phyloP scores from a whole-genome alignment of 208 protist genomes.

The Acanthamoeba comandoni region DNA sequence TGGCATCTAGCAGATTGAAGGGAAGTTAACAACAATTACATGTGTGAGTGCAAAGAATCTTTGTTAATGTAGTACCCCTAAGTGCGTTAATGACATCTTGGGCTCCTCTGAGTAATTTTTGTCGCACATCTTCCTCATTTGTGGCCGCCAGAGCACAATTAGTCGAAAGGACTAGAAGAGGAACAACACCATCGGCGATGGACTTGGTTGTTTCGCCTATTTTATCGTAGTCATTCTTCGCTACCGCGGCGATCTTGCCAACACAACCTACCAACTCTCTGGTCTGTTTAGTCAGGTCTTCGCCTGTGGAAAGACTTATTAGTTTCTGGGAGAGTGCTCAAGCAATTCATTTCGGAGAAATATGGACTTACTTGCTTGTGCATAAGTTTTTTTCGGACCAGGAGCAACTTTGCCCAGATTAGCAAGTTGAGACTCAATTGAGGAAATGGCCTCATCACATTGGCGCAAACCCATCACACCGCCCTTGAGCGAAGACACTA shows the following conservation, averaged over 20 bases:
- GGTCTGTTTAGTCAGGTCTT: conserved; percentile 62
- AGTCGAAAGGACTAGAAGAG: conserved; percentile 46
- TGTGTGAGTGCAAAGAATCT: no score
- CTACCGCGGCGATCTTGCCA: conserved; percentile 65
- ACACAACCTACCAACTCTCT: conserved; percentile 36
- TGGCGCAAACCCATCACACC: conserved; percentile 82
- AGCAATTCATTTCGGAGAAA: conserved; percentile 4
- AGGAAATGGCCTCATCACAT: conserved; percentile 82
- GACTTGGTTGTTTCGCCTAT: conserved; percentile 62
- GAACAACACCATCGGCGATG: conserved; percentile 35
- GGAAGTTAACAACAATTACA: no score
- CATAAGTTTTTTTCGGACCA: conserved; percentile 81
- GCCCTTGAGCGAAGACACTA: conserved; percentile 81
- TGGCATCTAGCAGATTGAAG: no score
- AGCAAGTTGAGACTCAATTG: conserved; percentile 74
- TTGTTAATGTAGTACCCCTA: no score
- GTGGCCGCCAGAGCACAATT: conserved; percentile 35
- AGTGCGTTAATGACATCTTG: no score
- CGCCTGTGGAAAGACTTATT: conserved; percentile 68
- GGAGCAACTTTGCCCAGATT: conserved; percentile 73
- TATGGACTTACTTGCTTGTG: conserved; percentile 31
- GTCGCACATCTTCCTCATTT: no score
- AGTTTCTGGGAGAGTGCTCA: conserved; percentile 36
- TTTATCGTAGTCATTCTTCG: conserved; percentile 40
- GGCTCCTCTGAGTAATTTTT: no score